Conservation (phyloP, 1,139 yeast species). For the Scheffersomyces illinoinensis region DNA sequence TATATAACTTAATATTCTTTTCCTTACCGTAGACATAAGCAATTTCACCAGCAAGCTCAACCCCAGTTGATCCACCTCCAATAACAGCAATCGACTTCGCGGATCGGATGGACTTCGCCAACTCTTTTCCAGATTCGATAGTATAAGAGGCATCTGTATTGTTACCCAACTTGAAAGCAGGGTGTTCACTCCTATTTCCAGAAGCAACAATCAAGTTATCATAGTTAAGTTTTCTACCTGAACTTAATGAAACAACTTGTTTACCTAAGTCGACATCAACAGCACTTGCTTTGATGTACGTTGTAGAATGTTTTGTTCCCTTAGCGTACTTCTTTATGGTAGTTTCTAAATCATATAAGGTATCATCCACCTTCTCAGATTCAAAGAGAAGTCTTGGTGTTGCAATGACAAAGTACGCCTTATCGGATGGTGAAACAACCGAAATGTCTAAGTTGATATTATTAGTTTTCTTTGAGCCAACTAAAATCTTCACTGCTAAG, state of each 20-base stretch:
- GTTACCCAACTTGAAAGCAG: constrained; percentile 28
- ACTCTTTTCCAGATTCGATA: constrained; percentile 13
- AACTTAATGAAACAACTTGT: constrained; percentile 10
- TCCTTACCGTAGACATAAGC: constrained; percentile 18
- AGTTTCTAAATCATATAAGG: constrained; percentile 20
- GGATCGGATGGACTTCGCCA: constrained; percentile 14
- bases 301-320: constrained; percentile 16
- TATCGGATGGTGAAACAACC: constrained; percentile 17
- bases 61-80: constrained; percentile 47
- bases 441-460: constrained; percentile 11
- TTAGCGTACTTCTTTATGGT: constrained; percentile 13
- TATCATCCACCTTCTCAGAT: constrained; percentile 17
- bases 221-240: constrained; percentile 13
- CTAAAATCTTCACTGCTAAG: constrained; percentile 21
- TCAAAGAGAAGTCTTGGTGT: constrained; percentile 36
- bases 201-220: constrained; percentile 36
- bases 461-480: constrained; percentile 3
- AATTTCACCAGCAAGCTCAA: constrained; percentile 39
- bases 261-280: constrained; percentile 22
- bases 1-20: constrained; percentile 26
- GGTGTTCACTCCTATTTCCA: constrained; percentile 25
- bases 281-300: constrained; percentile 21
- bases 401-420: constrained; percentile 21
- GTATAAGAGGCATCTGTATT: constrained; percentile 11
- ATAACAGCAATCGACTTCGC: constrained; percentile 31